These are phyloP conservation scores for Pinus tabuliformis DNA, from an alignment of 75 land plant genomes.

Conservation along the genomic window DNA sequence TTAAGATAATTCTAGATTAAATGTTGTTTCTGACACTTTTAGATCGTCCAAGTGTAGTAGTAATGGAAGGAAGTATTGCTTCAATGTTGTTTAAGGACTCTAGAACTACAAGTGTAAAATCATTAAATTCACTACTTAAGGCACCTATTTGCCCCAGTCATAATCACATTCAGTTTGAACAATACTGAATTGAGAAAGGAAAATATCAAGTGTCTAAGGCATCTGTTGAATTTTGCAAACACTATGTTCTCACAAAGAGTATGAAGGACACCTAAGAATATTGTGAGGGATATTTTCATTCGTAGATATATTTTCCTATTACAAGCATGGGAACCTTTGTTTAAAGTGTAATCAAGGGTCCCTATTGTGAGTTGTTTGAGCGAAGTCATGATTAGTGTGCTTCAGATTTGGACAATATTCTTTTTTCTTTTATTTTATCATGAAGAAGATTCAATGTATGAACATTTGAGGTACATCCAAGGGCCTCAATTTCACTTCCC, in stretches of 20 bases:
- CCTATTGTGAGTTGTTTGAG: no score
- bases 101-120: conserved; percentile 20
- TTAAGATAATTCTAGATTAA: conserved; percentile 59
- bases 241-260: conserved; percentile 73
- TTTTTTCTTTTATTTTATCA: no score
- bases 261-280: conserved; percentile 72
- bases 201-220: conserved; percentile 10
- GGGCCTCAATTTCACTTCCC: no score
- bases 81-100: conserved; percentile 31
- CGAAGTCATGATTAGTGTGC: no score
- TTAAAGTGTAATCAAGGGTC: no score
- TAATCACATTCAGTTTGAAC: conserved; percentile 44
- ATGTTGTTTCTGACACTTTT: conserved; percentile 86
- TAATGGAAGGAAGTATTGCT: conserved; percentile 65
- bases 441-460: no score
- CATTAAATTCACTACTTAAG: conserved; percentile 10
- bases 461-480: no score
- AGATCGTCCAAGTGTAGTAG: conserved; percentile 65
- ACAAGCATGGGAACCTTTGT: conserved; percentile 30
- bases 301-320: conserved; percentile 83
- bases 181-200: conserved; percentile 37
- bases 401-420: no score
- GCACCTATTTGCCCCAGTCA: conserved; percentile 46
- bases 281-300: conserved; percentile 81
- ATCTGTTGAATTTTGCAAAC: conserved; percentile 30